Base-by-base conservation (phyloP, 2,329 filamentous ascomycete genomes). In the Xylariaceae sp. region DNA sequence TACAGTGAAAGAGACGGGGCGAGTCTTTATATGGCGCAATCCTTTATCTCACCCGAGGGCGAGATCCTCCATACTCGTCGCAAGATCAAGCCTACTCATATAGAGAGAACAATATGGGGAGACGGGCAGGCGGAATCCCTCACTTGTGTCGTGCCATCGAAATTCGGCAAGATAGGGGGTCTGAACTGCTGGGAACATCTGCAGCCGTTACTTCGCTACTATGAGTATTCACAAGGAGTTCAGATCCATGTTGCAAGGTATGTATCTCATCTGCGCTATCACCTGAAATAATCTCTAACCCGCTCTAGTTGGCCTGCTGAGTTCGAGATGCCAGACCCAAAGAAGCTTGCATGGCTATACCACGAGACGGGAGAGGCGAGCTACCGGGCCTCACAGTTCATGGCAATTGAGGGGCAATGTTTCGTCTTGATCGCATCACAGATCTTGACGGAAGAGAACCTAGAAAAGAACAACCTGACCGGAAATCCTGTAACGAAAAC, bases 131-230 rank as follows among this genome's bases (percentile, higher is more conserved):
- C 74, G 2, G 74, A 80, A 29, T 75, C 76, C n/a, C 73, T 77
- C 37, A 69, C 69, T 48, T 72, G 70, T 32, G 77, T 80, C 0
- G 68, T 72, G 5, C 67, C 74, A 33, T 72, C 72, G 1, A 65
- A 67, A 1, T 73, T 77, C 39, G 76, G 75, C 2, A 71, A 72
- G 3, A 66, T 80, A 5, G 77, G 77, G 0, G 71, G 71, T 4
- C 63, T 80, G 21, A 77, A 76, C 53, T 79, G 76, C 62, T 80
- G 74, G 74, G 75, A 79, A 55, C 74, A 82, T 49, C 72, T 76
- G 58, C 77, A 76, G 58, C 76, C 70, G 5, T 71, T 75, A 57
- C 64, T 72, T 54, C 58, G 62, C 33, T 64, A 64, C 48, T 64
- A 64, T 46, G 62, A 64, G 36, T 64, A 64, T 49, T 63, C 62